Conservation (phyloP, 441 rosid species). For the Croton laevigatus region DNA sequence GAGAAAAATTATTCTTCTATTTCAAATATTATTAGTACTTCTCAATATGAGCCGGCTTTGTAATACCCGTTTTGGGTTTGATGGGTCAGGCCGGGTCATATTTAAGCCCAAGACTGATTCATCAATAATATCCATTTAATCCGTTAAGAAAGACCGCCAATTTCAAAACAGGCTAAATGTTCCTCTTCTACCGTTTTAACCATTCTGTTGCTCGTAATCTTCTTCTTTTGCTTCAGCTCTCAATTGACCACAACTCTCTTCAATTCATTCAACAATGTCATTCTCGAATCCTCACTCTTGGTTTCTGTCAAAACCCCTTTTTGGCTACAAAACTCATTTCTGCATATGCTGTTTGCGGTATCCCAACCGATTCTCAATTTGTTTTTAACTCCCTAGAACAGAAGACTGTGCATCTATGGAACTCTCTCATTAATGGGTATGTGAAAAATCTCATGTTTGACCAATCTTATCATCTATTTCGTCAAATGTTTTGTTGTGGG, state of each 20-base stretch:
- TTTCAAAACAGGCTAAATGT: constrained; percentile 21
- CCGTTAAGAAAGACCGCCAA: constrained; percentile 6
- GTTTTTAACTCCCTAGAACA: constrained; percentile 38
- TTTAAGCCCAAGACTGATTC: background rate
- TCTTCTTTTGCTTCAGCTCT: constrained; percentile 41
- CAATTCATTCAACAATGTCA: constrained; percentile 47
- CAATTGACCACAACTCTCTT: constrained; percentile 30
- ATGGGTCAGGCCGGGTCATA: background rate
- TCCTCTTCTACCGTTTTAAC: constrained; percentile 26
- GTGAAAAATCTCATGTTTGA: constrained; percentile 35
- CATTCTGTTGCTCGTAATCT: constrained; percentile 28
- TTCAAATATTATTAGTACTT: too few relatives aligned
- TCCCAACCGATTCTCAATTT: constrained; percentile 30
- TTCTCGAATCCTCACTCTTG: constrained; percentile 35
- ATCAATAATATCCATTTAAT: background rate
- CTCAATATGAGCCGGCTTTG: too few relatives aligned
- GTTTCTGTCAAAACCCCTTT: constrained; percentile 37
- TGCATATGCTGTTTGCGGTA: constrained; percentile 39
- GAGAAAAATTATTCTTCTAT: background rate
- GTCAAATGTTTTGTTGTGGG: constrained; percentile 30
- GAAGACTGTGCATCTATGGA: constrained; percentile 44
- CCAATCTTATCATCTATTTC: constrained; percentile 44
- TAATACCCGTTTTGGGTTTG: too few relatives aligned
- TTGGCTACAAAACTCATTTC: constrained; percentile 56
- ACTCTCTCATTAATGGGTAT: constrained; percentile 55